Evolutionary conservation across 2,329 filamentous ascomycete genomes (phyloP).

Genomic region (Cytospora leucostoma): DNA sequence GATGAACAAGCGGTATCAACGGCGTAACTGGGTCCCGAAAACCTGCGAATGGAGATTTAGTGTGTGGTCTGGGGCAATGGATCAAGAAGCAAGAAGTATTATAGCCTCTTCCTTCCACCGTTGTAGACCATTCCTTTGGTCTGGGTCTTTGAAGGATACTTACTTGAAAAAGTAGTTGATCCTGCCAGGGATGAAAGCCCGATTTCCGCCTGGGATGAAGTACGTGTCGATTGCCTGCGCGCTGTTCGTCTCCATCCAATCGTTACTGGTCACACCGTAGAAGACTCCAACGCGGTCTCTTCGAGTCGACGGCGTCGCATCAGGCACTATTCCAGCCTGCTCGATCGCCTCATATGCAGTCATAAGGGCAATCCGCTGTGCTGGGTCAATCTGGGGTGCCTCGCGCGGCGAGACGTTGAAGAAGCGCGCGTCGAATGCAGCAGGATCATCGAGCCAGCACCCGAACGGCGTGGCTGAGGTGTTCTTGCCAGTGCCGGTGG

Average conservation of each 20-base stretch:
- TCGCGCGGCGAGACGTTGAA: slow-evolving; percentile 28
- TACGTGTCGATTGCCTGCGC: slow-evolving; percentile 36
- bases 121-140: too few relatives aligned
- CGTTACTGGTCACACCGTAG: slow-evolving; percentile 63
- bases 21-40: slow-evolving; percentile 37
- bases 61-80: not conserved
- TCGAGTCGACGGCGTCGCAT: slow-evolving; percentile 28
- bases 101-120: too few relatives aligned
- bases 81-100: not conserved
- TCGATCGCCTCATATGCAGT: slow-evolving; percentile 26
- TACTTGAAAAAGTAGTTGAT: slow-evolving; percentile 43
- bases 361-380: slow-evolving; percentile 18
- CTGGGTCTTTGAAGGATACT: slow-evolving; percentile 35
- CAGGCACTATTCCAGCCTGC: slow-evolving; percentile 48
- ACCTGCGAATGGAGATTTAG: not conserved
- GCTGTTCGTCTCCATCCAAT: slow-evolving; percentile 59
- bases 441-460: slow-evolving; percentile 16
- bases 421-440: slow-evolving; percentile 24
- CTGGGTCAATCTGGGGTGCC: slow-evolving; percentile 24
- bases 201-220: slow-evolving; percentile 35
- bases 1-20: slow-evolving; percentile 45
- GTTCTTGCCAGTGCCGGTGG: slow-evolving; percentile 71
- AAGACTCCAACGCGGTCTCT: slow-evolving; percentile 61
- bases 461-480: slow-evolving; percentile 66
- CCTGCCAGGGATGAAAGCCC: slow-evolving; percentile 38